Base-by-base conservation (phyloP, 495 filamentous ascomycete genomes). In the Corynascus novoguineensis region DNA sequence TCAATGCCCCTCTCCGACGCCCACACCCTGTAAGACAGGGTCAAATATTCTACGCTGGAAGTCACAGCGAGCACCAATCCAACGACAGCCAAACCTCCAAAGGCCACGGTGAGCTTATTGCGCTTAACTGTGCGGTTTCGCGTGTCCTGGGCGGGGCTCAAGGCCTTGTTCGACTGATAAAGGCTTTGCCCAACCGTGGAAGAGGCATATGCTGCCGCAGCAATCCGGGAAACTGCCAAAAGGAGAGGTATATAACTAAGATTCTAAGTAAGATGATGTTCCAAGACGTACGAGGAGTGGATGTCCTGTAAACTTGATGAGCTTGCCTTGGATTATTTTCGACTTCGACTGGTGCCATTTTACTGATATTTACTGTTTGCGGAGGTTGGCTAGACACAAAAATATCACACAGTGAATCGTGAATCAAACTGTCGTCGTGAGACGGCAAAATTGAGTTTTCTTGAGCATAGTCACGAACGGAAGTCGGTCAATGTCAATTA, bases 11-110 rank as follows among this genome's bases (percentile, higher is more conserved):
- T 68, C 46, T 78, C 68, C 38, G 68, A 63, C 5, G 77, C 77
- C 79, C 79, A 82, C 15, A 69, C 69, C 45, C 68, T 62, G 62
- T 81, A 82, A 1, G 77, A 80, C 22, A 80, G 46, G 3, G 57
- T 61, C 27, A 58, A 60, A 38, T 75, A 77, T 14, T 57, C 55
- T 19, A 72, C 34, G 2, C 60, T 63, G 17, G 72, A 76, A 22
- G 70, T 71, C 10, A 66, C 50, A 5, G 75, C 73, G 11, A 71
- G 52, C 5, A 54, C 61, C 7, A 81, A 59, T 21, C 75, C 68
- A 0, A 72, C 34, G 3, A 64, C 41, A 15, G 77, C 77, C 0
- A 81, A 63, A 2, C 63, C 64, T 15, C 72, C 68, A 60, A 82
- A 82, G 17, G 66, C 57, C 1, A 68, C 63, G 4, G 71, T 66